Base-by-base conservation (phyloP, 805 yeast species). In the Yarrowia bubula region DNA sequence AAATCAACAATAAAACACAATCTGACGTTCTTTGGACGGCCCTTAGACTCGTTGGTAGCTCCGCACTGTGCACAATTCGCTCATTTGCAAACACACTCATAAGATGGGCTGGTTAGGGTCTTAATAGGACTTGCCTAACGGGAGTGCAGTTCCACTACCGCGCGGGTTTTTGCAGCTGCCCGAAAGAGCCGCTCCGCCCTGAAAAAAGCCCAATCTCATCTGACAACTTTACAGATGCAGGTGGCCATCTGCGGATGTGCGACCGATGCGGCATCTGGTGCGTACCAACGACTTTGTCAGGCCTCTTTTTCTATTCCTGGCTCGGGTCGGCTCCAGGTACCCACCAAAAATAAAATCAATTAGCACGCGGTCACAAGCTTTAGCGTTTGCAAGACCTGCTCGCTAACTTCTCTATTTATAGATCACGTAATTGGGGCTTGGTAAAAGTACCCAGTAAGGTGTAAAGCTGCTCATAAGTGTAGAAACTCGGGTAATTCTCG, bases 331-430 rank as follows among this genome's bases (percentile, higher is more conserved):
- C 28, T 11, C 15, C 15, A 15, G 9, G 35, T 13, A 11, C 15
- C 35, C 9, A 14, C n/a, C 18, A 5, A 5, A 46, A 46, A 22
- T 11, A 9, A 35, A 35, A 48, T 32, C 53, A 15, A 33, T 33
- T 15, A 15, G 11, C 38, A 32, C 28, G 28, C 28, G 28, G 28
- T 48, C 28, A n/a, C 28, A 32, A 22, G 15, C 39, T 11, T 48
- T 47, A 47, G n/a, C 15, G 13, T 48, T n/a, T 32, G 38, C 53
- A 48, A 48, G 53, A 48, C 53, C 39, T 33, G 53, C 51, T 47
- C 51, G 51, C 51, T 47, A 47, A 48, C 53, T 48, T 38, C 55
- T 48, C 55, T 48, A 48, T 48, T 48, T 48, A 33, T 48, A 48
- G 55, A 22, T 22, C 28, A 22, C 4, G 28, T 22, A 22, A 22